A percentile compares a stretch with the other conserved stretches of the same genome.
These are phyloP conservation scores for Chamaenerion angustifolium DNA, from an alignment of 345 rosid genomes.

Conservation along the genomic window DNA sequence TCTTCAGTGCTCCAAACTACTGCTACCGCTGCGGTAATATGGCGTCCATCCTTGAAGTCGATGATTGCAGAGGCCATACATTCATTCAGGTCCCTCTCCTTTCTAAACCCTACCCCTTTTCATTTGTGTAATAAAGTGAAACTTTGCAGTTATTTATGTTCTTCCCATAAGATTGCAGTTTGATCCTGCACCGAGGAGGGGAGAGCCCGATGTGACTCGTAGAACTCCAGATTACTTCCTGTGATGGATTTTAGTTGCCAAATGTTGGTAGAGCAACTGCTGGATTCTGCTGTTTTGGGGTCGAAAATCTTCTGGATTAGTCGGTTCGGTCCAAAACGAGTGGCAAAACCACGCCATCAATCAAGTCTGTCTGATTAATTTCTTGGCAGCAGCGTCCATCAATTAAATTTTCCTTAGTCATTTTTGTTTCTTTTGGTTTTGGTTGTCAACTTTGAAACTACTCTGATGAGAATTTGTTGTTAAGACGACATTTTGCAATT, in stretches of 20 bases:
- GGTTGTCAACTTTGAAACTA: too few species aligned
- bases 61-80: constrained; percentile 89
- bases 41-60: constrained; percentile 96
- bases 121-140: not conserved
- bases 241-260: constrained; percentile 12
- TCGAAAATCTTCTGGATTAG: constrained; percentile 5
- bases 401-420: not conserved
- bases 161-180: constrained; percentile 32
- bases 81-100: constrained; percentile 64
- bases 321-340: too few species aligned
- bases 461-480: too few species aligned
- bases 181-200: constrained; percentile 98
- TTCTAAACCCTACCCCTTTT: not conserved
- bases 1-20: constrained; percentile 92
- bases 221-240: constrained; percentile 96
- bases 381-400: too few species aligned
- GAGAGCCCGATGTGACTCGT: constrained; percentile 88
- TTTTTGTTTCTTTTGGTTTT: too few species aligned
- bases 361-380: too few species aligned
- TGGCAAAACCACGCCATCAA: not conserved
- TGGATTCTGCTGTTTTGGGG: constrained; percentile 8
- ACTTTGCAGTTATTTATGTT: too few species aligned
- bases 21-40: constrained; percentile 98
- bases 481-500: too few species aligned
- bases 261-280: not conserved